A percentile compares a stretch with the other conserved stretches of the same genome.
Evolutionary conservation across 441 rosid genomes (phyloP).

Genomic region (Breynia disticha): DNA sequence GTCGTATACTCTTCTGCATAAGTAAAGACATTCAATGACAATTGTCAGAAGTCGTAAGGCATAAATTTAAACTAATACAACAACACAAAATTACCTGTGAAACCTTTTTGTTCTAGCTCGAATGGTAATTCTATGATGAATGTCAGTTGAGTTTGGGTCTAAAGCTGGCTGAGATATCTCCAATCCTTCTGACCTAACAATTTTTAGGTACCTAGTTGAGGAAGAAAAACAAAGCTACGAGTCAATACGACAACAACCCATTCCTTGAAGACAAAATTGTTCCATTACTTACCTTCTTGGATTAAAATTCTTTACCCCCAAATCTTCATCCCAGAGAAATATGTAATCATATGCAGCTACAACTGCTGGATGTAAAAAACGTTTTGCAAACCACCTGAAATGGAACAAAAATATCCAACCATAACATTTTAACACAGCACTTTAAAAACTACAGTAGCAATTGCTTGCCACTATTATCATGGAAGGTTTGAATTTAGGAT

Average conservation of each 20-base stretch:
- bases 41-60: conserved; percentile 14
- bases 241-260: not conserved
- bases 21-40: conserved; percentile 13
- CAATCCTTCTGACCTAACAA: conserved; percentile 70
- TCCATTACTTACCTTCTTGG: conserved; percentile 49
- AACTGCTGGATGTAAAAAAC: conserved; percentile 88
- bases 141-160: conserved; percentile 76
- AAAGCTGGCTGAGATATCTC: conserved; percentile 99
- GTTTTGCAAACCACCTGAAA: conserved; percentile 96
- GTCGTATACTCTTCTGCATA: conserved; percentile 74
- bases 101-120: conserved; percentile 55
- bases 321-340: conserved; percentile 96
- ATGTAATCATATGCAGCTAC: conserved; percentile 74
- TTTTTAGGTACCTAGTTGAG: conserved; percentile 50
- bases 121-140: conserved; percentile 86
- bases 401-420: not conserved
- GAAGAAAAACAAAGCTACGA: not conserved
- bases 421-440: not conserved
- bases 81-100: conserved; percentile 47
- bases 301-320: conserved; percentile 68
- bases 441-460: not conserved
- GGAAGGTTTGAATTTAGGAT: not conserved
- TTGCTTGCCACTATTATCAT: not conserved
- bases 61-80: conserved; percentile 5
- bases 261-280: not conserved